Evolutionary conservation across 106 monocot species (phyloP).

Genomic region (Dioscorea dumetorum): DNA sequence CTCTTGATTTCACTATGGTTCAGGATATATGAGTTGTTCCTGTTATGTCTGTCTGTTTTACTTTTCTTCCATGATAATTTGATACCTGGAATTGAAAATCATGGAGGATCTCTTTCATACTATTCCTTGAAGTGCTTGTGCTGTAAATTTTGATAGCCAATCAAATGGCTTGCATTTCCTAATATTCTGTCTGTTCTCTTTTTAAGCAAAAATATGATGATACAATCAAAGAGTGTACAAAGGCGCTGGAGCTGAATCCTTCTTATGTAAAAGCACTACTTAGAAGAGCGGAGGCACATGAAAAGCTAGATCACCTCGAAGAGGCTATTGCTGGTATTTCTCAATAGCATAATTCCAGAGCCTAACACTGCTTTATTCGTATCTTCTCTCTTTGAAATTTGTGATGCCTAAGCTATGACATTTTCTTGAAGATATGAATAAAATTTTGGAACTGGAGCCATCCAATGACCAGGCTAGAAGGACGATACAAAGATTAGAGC

Average conservation of each 20-base stretch:
- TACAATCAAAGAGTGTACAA: constrained; percentile 67
- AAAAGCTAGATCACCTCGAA: constrained; percentile 85
- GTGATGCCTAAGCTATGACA: background rate
- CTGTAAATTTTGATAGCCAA: background rate
- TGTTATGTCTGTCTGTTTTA: background rate
- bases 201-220: constrained; percentile 61
- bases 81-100: background rate
- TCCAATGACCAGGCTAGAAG: constrained; percentile 71
- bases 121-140: background rate
- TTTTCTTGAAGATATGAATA: constrained; percentile 75
- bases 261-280: constrained; percentile 70
- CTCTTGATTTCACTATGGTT: too few relatives aligned
- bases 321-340: constrained; percentile 72
- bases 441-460: constrained; percentile 73
- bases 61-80: background rate
- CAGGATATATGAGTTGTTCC: too few relatives aligned
- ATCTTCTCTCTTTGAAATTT: too few relatives aligned
- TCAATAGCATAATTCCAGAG: too few relatives aligned
- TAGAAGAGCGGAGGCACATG: constrained; percentile 87
- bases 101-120: background rate
- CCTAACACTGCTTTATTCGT: too few relatives aligned
- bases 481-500: constrained; percentile 61
- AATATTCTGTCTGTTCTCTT: background rate
- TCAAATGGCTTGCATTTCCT: background rate
- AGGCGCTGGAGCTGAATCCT: constrained; percentile 79